Evolutionary conservation across 1,284 basidiomycete species (phyloP), one percentile per base, ranked within the genome.

Genomic region (Irpex rosettiformis): DNA sequence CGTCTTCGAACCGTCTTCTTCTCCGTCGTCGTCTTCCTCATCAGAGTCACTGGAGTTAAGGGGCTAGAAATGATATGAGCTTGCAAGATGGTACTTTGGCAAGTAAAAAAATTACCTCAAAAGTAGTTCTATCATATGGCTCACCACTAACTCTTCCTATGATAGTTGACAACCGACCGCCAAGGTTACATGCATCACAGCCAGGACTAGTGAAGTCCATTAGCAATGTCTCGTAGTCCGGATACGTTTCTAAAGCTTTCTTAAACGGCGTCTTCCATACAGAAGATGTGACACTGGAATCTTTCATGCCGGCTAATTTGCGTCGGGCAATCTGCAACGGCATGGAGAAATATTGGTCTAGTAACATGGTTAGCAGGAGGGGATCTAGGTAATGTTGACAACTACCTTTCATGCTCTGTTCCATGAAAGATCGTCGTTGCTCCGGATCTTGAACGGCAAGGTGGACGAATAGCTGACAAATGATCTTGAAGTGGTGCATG

Each of bases 381-480:
- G 33, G 33, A 37, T 6, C 33, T 6, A 7, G 33, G 6, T 7
- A 37, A 37, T 6, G 33, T 16, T 37, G 33, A 37, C 21, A 27
- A 51, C 27, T 27, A 88, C 90, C 76, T 69, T 78, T 76, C 54
- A 88, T 67, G 47, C 75, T 77, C 37, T 75, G 69, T 60, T 80
- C 68, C 79, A 88, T 83, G 65, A 83, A 86, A 4, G 73, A 66
- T 52, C 73, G 75, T 13, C 89, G 77, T 51, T 85, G 75, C 5
- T 69, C 69, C n/a, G 75, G 69, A 5, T 82, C 77, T 24, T 76
- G 80, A 29, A 92, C 84, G 21, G 88, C 88, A 43, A 94, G 75
- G 64, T 94, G 87, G 2, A 94, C 87, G 64, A 93, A 88, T 45
- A 94, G 82, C 67, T 95, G 93, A 65, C 91, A 93, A 29, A 94